These are phyloP conservation scores for Dryas integrifolia DNA, from an alignment of 331 rosid species.

Conservation along the genomic window DNA sequence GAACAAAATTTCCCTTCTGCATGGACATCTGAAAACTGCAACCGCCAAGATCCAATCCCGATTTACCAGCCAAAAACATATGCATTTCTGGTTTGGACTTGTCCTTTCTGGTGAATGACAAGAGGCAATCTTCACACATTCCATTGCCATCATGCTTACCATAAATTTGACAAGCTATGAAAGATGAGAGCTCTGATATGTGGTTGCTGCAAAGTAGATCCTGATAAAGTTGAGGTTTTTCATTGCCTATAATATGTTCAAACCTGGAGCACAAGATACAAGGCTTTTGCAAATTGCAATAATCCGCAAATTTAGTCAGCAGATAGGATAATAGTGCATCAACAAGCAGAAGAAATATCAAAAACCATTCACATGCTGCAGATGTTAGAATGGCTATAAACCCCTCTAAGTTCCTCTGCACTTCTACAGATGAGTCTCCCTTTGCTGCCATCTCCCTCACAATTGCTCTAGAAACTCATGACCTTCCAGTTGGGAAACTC, in stretches of 20 bases:
- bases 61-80: conserved; percentile 49
- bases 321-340: conserved; percentile 57
- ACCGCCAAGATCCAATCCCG: conserved; percentile 42
- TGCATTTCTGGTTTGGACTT: conserved; percentile 33
- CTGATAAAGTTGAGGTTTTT: conserved; percentile 41
- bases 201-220: conserved; percentile 62
- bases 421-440: conserved; percentile 43
- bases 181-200: conserved; percentile 57
- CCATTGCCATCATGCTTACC: conserved; percentile 48
- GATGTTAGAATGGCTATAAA: conserved; percentile 43
- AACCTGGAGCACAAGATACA: conserved; percentile 85
- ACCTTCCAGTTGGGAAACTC: conserved; percentile 27
- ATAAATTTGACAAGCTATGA: conserved; percentile 50
- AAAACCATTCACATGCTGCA: conserved; percentile 88
- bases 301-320: conserved; percentile 58
- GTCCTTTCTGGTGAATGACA: conserved; percentile 39
- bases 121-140: conserved; percentile 67
- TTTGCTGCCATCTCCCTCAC: conserved; percentile 47
- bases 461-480: conserved; percentile 34
- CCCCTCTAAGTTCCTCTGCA: conserved; percentile 41
- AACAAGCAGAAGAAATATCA: conserved; percentile 67
- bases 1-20: conserved; percentile 33
- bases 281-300: conserved; percentile 67
- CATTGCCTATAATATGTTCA: conserved; percentile 48
- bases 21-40: conserved; percentile 36